phyloP scores from a whole-genome alignment of 495 filamentous ascomycete genomes.

The Daldinia grandis region DNA sequence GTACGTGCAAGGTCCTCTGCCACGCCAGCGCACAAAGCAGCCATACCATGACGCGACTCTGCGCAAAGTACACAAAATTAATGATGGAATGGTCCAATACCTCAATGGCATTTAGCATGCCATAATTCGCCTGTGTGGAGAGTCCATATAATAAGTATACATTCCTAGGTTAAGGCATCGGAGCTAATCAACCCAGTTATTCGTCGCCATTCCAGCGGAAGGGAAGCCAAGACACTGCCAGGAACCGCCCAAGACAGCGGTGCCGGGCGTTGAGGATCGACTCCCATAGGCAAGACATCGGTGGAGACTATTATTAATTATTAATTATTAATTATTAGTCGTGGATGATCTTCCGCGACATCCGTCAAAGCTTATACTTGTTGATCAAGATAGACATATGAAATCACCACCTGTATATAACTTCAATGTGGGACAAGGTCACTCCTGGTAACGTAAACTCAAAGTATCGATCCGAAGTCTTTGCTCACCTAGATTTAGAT shows the following conservation, averaged over 20 bases:
- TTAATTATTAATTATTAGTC: slow-evolving; percentile 33
- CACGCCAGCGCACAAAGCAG: not conserved
- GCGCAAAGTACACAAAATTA: not conserved
- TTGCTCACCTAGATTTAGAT: not conserved
- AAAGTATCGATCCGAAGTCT: slow-evolving; percentile 3
- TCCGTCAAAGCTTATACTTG: slow-evolving; percentile 13
- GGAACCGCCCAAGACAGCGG: slow-evolving; percentile 26
- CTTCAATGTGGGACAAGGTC: not conserved
- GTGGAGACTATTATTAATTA: slow-evolving; percentile 17
- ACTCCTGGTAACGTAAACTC: slow-evolving; percentile 13
- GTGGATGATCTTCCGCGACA: slow-evolving; percentile 17
- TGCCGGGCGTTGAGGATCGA: not conserved
- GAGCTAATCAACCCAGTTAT: slow-evolving; percentile 4
- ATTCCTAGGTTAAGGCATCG: not conserved
- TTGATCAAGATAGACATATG: not conserved
- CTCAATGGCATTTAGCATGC: slow-evolving; percentile 11
- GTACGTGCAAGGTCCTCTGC: not conserved
- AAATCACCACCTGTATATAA: slow-evolving; percentile 12
- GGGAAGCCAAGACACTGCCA: not conserved
- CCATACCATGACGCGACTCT: slow-evolving; percentile 26
- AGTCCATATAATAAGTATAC: not conserved
- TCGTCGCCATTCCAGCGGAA: slow-evolving; percentile 25
- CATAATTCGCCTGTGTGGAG: slow-evolving; percentile 4
- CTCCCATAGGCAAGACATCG: not conserved
- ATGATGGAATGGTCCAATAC: slow-evolving; percentile 14